These are phyloP conservation scores for Colletotrichum sp. DNA, from an alignment of 2,329 filamentous ascomycete species.

Conservation along the genomic window DNA sequence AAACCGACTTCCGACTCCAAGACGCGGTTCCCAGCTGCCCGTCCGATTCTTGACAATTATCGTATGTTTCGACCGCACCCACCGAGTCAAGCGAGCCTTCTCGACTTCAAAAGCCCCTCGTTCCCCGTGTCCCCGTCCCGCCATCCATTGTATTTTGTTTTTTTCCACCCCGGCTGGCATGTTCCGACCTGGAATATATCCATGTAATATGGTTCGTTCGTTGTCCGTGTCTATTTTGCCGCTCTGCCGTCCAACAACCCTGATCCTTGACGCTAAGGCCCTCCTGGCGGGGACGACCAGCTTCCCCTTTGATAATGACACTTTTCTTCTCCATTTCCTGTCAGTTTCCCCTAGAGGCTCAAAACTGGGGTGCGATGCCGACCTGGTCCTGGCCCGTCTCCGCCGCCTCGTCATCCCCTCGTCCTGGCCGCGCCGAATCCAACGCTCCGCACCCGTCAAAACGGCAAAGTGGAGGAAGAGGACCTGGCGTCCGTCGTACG, in stretches of 20 bases:
- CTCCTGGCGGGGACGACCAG: background rate
- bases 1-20: background rate
- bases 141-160: background rate
- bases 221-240: background rate
- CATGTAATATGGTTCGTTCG: background rate
- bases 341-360: background rate
- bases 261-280: constrained; percentile 5
- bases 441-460: constrained; percentile 9
- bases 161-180: background rate
- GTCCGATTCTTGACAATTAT: background rate
- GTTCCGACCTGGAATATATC: background rate
- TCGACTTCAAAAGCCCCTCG: background rate
- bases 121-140: background rate
- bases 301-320: background rate
- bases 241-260: background rate
- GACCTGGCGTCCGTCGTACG: background rate
- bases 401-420: constrained; percentile 10
- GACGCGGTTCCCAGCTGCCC: background rate
- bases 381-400: constrained; percentile 3
- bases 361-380: background rate
- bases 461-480: background rate
- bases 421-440: constrained; percentile 3
- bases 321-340: background rate
- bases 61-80: constrained; percentile 1
- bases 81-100: background rate